Evolutionary conservation across 805 yeast genomes (phyloP), one percentile per base, ranked within the genome.

Genomic region (Starmerella geochares): DNA sequence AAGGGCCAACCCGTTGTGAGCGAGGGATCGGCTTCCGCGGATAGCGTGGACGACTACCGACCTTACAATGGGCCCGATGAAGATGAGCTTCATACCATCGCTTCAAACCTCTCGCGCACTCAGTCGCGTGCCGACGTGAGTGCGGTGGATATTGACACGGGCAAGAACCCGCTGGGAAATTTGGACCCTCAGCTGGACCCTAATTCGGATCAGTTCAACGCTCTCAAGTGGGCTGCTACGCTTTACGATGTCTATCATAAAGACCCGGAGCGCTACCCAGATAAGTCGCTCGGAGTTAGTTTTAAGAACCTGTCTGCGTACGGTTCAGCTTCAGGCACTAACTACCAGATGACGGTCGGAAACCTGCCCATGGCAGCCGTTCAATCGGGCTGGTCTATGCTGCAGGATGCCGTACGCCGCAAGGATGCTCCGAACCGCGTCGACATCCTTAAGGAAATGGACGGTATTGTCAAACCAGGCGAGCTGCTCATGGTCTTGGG

Each of bases 401-500:
- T 55, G 21, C 25, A 46, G 17, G 49, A 32, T 3, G 3, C 13
- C 16, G 23, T 40, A 9, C n/a, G 29, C 9, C 17, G 29, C 20
- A 17, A 20, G 13, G 44, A 49, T 19, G 32, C 49, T 5, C 10
- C 38, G 21, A 17, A 3, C 17, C 41, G 50, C 4, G 47, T 57
- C 2, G 60, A 60, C 24, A 60, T 60, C 28, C 47, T 60, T 33
- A 52, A 60, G 50, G 50, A 51, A 6, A 56, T 65, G 56, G 62
- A 63, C 59, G 76, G 68, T 31, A 54, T 69, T 20, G 76, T 78
- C 11, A 67, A 71, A 48, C 75, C 83, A 1, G 86, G 87, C 57
- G 86, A 81, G 58, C 74, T 81, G 79, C 72, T 79, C 28, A 67
- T 82, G 44, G 87, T 82, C 5, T 64, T 80, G 31, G 86, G 84